Percentiles rank a stretch among this genome's conserved stretches.
Conservation (phyloP, 2,329 filamentous ascomycete species). For the Coniochaeta ligniaria region DNA sequence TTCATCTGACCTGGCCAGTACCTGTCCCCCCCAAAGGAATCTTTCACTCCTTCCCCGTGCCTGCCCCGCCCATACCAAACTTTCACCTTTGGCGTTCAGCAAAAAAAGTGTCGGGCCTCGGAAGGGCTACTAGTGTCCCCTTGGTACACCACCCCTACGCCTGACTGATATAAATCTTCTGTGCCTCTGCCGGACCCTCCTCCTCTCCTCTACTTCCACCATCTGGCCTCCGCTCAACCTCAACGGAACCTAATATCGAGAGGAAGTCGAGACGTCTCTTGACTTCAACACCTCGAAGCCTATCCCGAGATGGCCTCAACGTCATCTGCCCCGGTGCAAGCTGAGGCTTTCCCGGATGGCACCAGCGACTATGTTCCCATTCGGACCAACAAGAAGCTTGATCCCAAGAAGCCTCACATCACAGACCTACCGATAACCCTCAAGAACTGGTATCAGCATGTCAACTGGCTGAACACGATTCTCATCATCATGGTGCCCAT, state of each 20-base stretch:
- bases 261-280: background rate
- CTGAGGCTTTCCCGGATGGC: constrained; percentile 41
- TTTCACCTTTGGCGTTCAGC: background rate
- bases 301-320: constrained; percentile 20
- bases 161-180: background rate
- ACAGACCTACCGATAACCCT: constrained; percentile 73
- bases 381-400: constrained; percentile 35
- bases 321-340: constrained; percentile 32
- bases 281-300: constrained; percentile 2
- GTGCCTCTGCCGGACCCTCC: background rate
- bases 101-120: background rate
- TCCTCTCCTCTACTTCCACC: background rate
- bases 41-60: background rate
- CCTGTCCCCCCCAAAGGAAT: background rate
- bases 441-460: constrained; percentile 83
- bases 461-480: constrained; percentile 87
- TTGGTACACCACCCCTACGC: background rate
- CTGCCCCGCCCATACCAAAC: background rate
- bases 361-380: constrained; percentile 49
- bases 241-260: constrained; percentile 4
- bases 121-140: background rate
- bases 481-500: constrained; percentile 75
- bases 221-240: background rate
- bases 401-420: constrained; percentile 72
- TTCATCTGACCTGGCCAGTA: background rate